These are phyloP conservation scores for Cyclostephanos invisitatus DNA, from an alignment of 108 stramenopile species.

Conservation along the genomic window DNA sequence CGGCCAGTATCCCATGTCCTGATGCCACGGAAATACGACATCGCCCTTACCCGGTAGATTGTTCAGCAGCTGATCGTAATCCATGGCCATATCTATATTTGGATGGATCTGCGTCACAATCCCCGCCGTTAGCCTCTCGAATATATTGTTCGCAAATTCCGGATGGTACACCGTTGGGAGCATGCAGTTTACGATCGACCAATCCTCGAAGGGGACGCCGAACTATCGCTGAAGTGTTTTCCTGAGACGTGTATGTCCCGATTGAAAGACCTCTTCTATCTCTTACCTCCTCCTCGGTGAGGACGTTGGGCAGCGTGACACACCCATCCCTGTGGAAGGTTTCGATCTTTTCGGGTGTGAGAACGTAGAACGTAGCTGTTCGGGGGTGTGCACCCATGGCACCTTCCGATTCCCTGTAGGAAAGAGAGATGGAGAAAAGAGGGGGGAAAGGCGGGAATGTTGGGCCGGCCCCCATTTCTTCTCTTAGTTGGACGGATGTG, in stretches of 20 bases:
- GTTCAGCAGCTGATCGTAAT: conserved; percentile 62
- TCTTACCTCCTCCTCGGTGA: conserved; percentile 63
- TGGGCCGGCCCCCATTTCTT: too few relatives aligned
- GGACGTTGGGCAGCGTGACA: conserved; percentile 51
- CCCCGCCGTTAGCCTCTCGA: conserved; percentile 47
- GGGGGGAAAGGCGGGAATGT: too few relatives aligned
- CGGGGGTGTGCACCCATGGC: conserved; percentile 43
- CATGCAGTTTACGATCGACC: conserved; percentile 65
- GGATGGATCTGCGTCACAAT: conserved; percentile 59
- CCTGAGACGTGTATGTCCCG: conserved; percentile 59
- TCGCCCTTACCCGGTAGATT: conserved; percentile 60
- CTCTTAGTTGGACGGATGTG: too few relatives aligned
- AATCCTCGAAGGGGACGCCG: conserved; percentile 57
- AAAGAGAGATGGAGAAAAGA: neutral
- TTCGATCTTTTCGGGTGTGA: conserved; percentile 60
- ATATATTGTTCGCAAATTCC: conserved; percentile 49
- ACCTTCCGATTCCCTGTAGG: too few relatives aligned
- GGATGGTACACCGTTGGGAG: conserved; percentile 61
- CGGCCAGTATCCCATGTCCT: conserved; percentile 47
- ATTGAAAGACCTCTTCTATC: conserved; percentile 47
- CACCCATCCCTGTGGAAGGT: conserved; percentile 56
- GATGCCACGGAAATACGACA: conserved; percentile 53
- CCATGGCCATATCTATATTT: conserved; percentile 23
- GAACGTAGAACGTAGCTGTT: conserved; percentile 46
- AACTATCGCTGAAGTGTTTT: conserved; percentile 74